Evolutionary conservation across 257 asterid genomes (phyloP), one percentile per base, ranked within the genome.

Genomic region (Penstemon davidsonii): DNA sequence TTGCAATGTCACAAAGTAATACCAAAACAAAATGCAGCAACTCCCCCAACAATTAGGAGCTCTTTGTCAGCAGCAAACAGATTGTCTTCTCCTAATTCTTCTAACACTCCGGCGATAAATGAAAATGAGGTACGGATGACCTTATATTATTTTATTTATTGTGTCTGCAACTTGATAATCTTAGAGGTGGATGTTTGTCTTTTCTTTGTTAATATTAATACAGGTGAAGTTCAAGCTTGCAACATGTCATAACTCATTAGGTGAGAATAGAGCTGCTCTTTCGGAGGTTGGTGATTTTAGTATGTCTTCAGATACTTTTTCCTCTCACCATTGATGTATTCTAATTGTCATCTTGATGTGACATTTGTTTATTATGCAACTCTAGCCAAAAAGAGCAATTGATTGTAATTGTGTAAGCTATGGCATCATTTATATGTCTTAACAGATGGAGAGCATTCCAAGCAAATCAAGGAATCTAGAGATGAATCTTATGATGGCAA

Each of bases 211-310:
- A 63, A 63, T 69, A 68, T 50, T 36, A 70, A 59, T 52, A 54
- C 83, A 94, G 99, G 92, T 94, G 77, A 94, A 84, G 84, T 91
- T 88, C 83, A 94, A 83, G 83, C 81, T 94, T 73, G 96, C 97
- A 43, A 79, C 84, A 11, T 90, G 96, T 39, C 82, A 85, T 71
- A 77, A 75, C 81, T 85, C 82, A 33, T 84, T 94, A 51, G 89
- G 87, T 64, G 97, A 94, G 76, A 84, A 62, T 76, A 84, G 84
- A 79, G 88, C 88, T 60, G 96, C 99, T 67, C 84, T 94, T 58
- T 77, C 79, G 47, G 96, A 94, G 99, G 99, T 94, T 73, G 69
- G 71, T 71, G 69, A 43, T 71, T 56, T 13, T 55, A 49, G 33
- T 39, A 39, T 60, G 25, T 37, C 52, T 49, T 47, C 46, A 62